Evolutionary conservation across 148 eudicot species (phyloP), one percentile per base, ranked within the genome.

Genomic region (Vaccinium myrtillus): DNA sequence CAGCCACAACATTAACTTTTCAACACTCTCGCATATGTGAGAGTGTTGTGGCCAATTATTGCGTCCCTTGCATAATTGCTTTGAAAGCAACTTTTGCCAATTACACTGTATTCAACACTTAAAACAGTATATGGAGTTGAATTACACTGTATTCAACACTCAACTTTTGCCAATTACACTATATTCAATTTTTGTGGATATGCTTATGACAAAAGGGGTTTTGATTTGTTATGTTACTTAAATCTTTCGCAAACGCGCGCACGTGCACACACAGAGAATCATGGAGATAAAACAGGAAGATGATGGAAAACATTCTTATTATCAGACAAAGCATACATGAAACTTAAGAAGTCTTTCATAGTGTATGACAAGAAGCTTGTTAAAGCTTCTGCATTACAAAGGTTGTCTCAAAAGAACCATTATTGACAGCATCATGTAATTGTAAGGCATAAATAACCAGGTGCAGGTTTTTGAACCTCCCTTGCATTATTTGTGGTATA

Each of bases 351-450:
- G 32, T 46, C 59, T 77, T 27, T 1, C 67, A 54, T 25, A 23
- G 12, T 4, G 2, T 5, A 13, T 50, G 10, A 77, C 51, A 77
- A 36, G 39, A 84, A 83, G 75, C 81, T 83, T 63, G 49, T 53
- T 61, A 65, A 7, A 84, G 82, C 81, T 84, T 77, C 65, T 30
- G 67, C 36, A 13, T 79, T 78, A 54, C 77, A 78, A 65, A 65
- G 46, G 77, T 36, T 58, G 79, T 39, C 18, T 8, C 19, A 53
- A 23, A 50, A 21, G 74, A 83, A 83, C 75, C 74, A 59, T 83
- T 83, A 76, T 83, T n/a, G 30, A 82, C 23, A 75, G 2, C 5
- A 19, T 9, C 11, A 2, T 19, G 16, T 55, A 55, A 55, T 15
- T 55, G 13, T 55, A 55, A 55, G 58, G 58, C 19, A 55, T 55